Evolutionary conservation across 805 yeast species (phyloP), one percentile per base, ranked within the genome.

Genomic region (Pichia californica): DNA sequence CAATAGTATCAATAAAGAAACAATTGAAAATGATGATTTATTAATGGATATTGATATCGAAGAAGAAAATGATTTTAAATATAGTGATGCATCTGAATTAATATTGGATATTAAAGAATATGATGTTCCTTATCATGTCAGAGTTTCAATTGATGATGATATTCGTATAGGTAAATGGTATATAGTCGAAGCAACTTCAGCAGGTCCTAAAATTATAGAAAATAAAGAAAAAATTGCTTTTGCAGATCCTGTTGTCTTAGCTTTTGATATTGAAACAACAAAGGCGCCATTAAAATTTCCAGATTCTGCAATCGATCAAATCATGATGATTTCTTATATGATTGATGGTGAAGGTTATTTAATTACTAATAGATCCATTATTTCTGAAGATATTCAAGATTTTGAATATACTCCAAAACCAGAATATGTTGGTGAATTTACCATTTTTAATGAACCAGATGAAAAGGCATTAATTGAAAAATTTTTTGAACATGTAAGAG

Each of bases 251-350:
- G 96, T 93, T 7, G 91, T 94, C 1, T 62, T 93, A 57, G 99
- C 99, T 0, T 93, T 87, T 59, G 99, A 93, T 73, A 93, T 93
- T 43, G 99, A 93, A 69, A 93, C 99, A 1, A 88, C 97, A 13
- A 93, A 93, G 60, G 88, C 94, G 11, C 98, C 98, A 2, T 71
- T 93, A 47, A 94, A 93, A 60, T 93, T 93, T 53, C 99, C 99
- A 0, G 99, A 88, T 55, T 76, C 96, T 6, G 71, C 83, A 10
- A 73, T 84, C 6, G 99, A 93, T 65, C 94, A 87, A 62, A 76
- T 93, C 32, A 93, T 93, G 97, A 94, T 94, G 99, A 93, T 93
- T 40, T 94, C 99, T 3, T 93, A 93, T 61, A 94, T 94, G 99
- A 89, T 93, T 48, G 99, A 93, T 59, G 99, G 98, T 10, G 95